phyloP scores from a whole-genome alignment of 352 stramenopile species.

The Aphanomyces stellatus region DNA sequence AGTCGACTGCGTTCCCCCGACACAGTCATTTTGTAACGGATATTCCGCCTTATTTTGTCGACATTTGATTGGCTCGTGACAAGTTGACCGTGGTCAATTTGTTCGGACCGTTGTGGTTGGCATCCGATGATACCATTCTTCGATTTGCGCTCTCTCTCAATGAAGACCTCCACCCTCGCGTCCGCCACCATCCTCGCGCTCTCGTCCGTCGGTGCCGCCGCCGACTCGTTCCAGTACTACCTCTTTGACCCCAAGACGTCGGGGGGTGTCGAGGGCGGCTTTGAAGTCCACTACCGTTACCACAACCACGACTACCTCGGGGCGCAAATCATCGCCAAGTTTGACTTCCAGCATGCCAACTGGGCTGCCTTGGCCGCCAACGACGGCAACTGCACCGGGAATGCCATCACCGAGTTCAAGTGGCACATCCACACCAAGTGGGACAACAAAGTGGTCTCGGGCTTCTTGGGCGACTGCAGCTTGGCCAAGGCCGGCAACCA shows the following conservation, averaged over 20 bases:
- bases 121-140: no score
- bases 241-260: background rate
- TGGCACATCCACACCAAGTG: slow-evolving; percentile 27
- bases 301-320: background rate
- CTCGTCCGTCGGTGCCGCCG: no score
- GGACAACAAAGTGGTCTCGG: slow-evolving; percentile 21
- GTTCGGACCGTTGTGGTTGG: no score
- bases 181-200: no score
- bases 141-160: no score
- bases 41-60: no score
- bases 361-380: slow-evolving; percentile 5
- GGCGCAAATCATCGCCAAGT: slow-evolving; percentile 21
- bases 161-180: no score
- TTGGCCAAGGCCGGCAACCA: slow-evolving; percentile 23
- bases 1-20: no score
- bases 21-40: no score
- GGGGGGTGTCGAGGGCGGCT: background rate
- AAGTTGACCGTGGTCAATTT: no score
- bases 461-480: slow-evolving; percentile 9
- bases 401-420: slow-evolving; percentile 17
- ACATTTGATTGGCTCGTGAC: no score
- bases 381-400: slow-evolving; percentile 24
- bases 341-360: slow-evolving; percentile 20
- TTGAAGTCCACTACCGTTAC: background rate
- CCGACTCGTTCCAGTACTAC: no score